Conservation (phyloP, 306 rosid genomes). For the Nissolia schottii region DNA sequence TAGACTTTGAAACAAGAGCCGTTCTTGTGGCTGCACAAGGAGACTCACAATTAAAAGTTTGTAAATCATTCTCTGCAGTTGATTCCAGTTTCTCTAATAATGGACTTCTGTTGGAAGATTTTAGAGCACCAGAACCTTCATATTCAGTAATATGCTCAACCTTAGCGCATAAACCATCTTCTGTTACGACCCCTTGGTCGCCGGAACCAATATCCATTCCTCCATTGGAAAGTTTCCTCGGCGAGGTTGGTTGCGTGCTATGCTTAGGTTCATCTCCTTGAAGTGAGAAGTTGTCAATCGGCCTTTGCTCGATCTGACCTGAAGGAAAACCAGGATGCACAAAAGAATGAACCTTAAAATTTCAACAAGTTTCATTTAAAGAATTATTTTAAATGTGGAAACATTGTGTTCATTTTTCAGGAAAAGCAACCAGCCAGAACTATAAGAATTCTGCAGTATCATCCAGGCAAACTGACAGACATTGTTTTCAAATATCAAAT, state of each 20-base stretch:
- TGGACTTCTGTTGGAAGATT: conserved; percentile 27
- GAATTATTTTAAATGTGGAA: background rate
- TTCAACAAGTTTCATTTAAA: background rate
- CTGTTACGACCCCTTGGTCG: conserved; percentile 24
- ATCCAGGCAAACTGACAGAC: background rate
- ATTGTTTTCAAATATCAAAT: background rate
- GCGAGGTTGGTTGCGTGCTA: conserved; percentile 27
- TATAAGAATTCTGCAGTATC: background rate
- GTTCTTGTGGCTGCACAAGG: conserved; percentile 24
- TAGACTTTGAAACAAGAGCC: conserved; percentile 22
- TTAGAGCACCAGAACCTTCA: conserved; percentile 20
- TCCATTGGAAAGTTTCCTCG: conserved; percentile 21
- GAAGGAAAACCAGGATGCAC: conserved; percentile 22
- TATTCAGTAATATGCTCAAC: conserved; percentile 19
- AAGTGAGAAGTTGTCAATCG: conserved; percentile 13
- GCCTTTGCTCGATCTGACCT: conserved; percentile 35
- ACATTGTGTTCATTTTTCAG: background rate
- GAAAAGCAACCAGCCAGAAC: background rate
- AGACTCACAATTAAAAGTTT: conserved; percentile 22
- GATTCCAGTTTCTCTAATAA: conserved; percentile 42
- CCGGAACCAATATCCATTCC: conserved; percentile 26
- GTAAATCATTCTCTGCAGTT: conserved; percentile 55
- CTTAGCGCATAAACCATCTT: conserved; percentile 18
- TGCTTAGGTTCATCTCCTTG: conserved; percentile 34
- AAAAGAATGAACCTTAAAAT: conserved; percentile 2